Base-by-base conservation (phyloP, 768 basidiomycete species). In the Lepiota venenata region DNA sequence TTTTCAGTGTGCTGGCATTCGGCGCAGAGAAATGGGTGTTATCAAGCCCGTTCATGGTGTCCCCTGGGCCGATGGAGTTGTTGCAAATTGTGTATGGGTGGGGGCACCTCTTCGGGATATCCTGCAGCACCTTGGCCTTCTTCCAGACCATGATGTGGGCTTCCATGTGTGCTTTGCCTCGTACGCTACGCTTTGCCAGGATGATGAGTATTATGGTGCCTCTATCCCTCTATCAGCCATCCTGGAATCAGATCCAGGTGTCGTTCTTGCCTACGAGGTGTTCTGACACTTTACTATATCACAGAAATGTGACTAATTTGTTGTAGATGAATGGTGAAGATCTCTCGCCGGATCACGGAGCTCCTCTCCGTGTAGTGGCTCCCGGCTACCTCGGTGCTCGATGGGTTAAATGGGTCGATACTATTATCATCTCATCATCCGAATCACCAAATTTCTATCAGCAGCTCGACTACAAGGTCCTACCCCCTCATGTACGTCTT, bases 331-430 rank as follows among this genome's bases (percentile, higher is more conserved):
- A 88, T 52, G 78, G 73, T 27, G 77, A 80, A 54, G 71, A 76
- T 0, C 68, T 88, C 15, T 74, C 77, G 12, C 69, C 84, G 1
- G 80, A 83, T 51, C 85, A 84, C 44, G 87, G 87, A 1, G 84
- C 77, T 4, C 86, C 86, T 3, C 60, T 89, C 21, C 81, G 87
- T n/a, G 66, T 85, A 7, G 78, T 88, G 38, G 82, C 83, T 1
- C 87, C 87, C 0, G 87, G 87, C 2, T 79, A 76, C 60, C 72
- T 81, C 14, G 87, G 87, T 5, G 87, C 84, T 27, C 79, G 87
- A 10, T 87, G 85, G 84, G 85, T 87, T 7, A 88, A 89, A 71
- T 89, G 87, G 87, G 71, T 87, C 0, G 83, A 86, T 60, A 79
- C 72, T 0, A 81, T 88, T 60, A 68, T 74, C 22, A 61, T 87